A percentile compares a stretch with the other conserved stretches of the same genome.
These are phyloP conservation scores for Hyphopichia fennica DNA, from an alignment of 1,139 yeast genomes.

Conservation along the genomic window DNA sequence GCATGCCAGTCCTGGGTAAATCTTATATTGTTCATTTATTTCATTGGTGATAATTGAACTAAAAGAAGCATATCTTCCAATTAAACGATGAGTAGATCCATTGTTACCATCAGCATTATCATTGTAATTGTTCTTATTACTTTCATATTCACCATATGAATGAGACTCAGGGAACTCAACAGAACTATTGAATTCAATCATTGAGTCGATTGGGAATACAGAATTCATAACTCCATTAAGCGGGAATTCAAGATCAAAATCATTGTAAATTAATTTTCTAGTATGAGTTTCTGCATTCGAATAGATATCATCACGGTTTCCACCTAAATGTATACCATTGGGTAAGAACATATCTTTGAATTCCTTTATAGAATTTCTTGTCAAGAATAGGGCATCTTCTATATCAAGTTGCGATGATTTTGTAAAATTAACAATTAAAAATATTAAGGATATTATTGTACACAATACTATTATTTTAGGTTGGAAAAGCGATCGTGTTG, in stretches of 20 bases:
- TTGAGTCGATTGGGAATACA: slow-evolving; percentile 44
- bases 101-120: slow-evolving; percentile 10
- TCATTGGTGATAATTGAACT: slow-evolving; percentile 33
- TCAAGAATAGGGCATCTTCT: slow-evolving; percentile 27
- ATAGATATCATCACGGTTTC: background rate
- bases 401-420: slow-evolving; percentile 15
- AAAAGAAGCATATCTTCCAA: slow-evolving; percentile 46
- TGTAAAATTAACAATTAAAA: slow-evolving; percentile 7
- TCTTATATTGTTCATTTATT: slow-evolving; percentile 22
- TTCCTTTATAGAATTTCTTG: slow-evolving; percentile 28
- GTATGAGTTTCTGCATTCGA: background rate
- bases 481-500: slow-evolving; percentile 10
- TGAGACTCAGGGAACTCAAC: background rate
- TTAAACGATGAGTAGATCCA: slow-evolving; percentile 12
- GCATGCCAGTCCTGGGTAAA: slow-evolving; percentile 36
- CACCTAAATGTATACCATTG: slow-evolving; percentile 4
- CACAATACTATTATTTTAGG: slow-evolving; percentile 14
- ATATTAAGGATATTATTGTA: slow-evolving; percentile 9
- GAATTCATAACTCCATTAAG: slow-evolving; percentile 38
- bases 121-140: slow-evolving; percentile 4
- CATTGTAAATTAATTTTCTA: background rate
- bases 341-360: slow-evolving; percentile 17
- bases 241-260: slow-evolving; percentile 35
- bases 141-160: slow-evolving; percentile 10
- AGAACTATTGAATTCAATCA: slow-evolving; percentile 26